Evolutionary conservation across 805 yeast species (phyloP), one percentile per base, ranked within the genome.

Genomic region (Metschnikowia peoriensis): DNA sequence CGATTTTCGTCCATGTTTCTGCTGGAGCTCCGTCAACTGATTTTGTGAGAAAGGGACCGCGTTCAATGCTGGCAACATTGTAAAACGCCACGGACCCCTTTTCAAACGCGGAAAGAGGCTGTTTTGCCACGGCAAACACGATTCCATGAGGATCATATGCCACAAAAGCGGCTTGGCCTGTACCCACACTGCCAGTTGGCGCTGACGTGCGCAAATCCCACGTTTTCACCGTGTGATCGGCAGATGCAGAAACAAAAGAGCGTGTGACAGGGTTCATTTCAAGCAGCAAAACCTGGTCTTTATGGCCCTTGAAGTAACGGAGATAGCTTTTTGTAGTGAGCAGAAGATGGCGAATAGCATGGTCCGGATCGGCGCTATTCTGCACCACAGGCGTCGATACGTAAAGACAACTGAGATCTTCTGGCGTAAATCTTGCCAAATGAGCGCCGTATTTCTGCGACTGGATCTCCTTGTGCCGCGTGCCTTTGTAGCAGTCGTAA

Each of bases 361-460:
- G 83, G 57, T 89, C 92, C 46, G 82, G 85, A n/a, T 58, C 61
- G n/a, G 62, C 69, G 6, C 51, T 50, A 27, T 50, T 59, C 6
- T 55, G 62, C 3, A 63, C 22, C 4, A 22, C 49, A 7, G 77
- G 77, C 0, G 98, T 90, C 6, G 97, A 88, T 1, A 96, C 91
- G 65, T 88, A 89, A 14, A 93, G 75, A 62, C 94, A 86, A 60
- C 85, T 84, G 51, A 80, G 77, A 43, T 83, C 84, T 41, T 80
- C 78, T 62, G 87, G 96, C 0, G 97, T 84, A 67, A 94, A 94
- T 44, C 83, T 77, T 2, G 97, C 97, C 38, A 89, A 70, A 63
- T 89, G 91, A 52, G 91, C 88, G 0, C 99, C 99, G 61, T 94
- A 94, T 65, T 94, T 94, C 70, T 91, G 92, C 29, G 94, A 85